Conservation (phyloP, 805 yeast species). For the Hanseniaspora valbyensis region DNA sequence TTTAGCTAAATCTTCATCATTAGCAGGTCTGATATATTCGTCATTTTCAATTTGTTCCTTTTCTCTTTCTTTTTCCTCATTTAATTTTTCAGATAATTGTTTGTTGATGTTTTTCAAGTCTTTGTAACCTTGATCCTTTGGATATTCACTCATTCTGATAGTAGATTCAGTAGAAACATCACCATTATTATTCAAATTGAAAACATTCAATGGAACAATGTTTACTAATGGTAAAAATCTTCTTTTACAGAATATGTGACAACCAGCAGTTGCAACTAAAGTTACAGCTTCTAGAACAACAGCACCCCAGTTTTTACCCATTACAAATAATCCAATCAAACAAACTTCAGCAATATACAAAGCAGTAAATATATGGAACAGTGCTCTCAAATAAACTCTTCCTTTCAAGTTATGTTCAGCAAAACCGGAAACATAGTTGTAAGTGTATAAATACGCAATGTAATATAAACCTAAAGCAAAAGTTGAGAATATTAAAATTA, state of each 20-base stretch:
- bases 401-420: constrained; percentile 52
- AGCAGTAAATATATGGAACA: constrained; percentile 63
- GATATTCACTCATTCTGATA: constrained; percentile 36
- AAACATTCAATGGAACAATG: constrained; percentile 55
- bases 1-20: constrained; percentile 24
- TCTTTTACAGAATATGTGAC: constrained; percentile 49
- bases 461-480: constrained; percentile 47
- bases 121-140: constrained; percentile 53
- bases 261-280: constrained; percentile 44
- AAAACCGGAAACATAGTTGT: constrained; percentile 53
- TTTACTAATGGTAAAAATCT: constrained; percentile 55
- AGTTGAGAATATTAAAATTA: constrained; percentile 55
- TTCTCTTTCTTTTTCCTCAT: constrained; percentile 20
- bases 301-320: constrained; percentile 70
- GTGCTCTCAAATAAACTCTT: constrained; percentile 58
- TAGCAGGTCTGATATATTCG: constrained; percentile 24
- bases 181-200: constrained; percentile 18
- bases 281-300: constrained; percentile 57
- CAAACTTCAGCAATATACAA: constrained; percentile 62
- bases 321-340: constrained; percentile 58
- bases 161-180: constrained; percentile 28
- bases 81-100: constrained; percentile 21
- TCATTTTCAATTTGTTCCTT: neutral
- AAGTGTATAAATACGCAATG: constrained; percentile 50
- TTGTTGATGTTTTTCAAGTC: constrained; percentile 48